These are phyloP conservation scores for Wickerhamomyces chaumierensis DNA, from an alignment of 805 yeast species.

Conservation along the genomic window DNA sequence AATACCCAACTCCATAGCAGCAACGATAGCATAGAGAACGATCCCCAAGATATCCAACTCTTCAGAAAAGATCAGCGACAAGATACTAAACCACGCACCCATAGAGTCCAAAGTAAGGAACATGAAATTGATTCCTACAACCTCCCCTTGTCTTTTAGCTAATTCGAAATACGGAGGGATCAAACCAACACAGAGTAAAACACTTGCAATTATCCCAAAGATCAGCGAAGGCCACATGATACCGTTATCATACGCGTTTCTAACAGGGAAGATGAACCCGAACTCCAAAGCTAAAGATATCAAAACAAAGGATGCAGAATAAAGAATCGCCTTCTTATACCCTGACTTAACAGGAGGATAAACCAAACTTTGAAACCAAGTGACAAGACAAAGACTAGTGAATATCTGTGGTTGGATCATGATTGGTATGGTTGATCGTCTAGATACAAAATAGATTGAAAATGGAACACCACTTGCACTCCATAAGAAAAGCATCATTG, in stretches of 20 bases:
- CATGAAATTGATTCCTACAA: constrained; percentile 79
- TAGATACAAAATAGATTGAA: constrained; percentile 69
- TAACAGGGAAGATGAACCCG: constrained; percentile 63
- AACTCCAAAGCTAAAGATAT: constrained; percentile 50
- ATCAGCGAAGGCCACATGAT: constrained; percentile 67
- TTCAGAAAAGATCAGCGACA: constrained; percentile 47
- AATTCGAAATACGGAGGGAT: constrained; percentile 86
- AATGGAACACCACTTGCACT: constrained; percentile 64
- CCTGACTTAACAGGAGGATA: constrained; percentile 56
- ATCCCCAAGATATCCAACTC: constrained; percentile 77
- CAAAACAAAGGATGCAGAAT: constrained; percentile 27
- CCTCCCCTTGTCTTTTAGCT: constrained; percentile 68
- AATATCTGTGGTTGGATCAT: constrained; percentile 84
- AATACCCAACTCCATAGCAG: constrained; percentile 69
- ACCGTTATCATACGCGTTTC: constrained; percentile 41
- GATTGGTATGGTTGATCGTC: constrained; percentile 62
- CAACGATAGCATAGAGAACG: constrained; percentile 61
- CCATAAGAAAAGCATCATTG: constrained; percentile 82
- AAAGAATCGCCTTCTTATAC: constrained; percentile 23
- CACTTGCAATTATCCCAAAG: constrained; percentile 72
- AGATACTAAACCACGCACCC: constrained; percentile 75
- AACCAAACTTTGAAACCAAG: constrained; percentile 57
- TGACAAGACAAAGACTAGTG: constrained; percentile 51
- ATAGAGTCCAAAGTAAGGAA: constrained; percentile 65
- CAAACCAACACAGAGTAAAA: constrained; percentile 65